phyloP scores from a whole-genome alignment of 495 filamentous ascomycete species.

The Barbatosphaeria neglecta region DNA sequence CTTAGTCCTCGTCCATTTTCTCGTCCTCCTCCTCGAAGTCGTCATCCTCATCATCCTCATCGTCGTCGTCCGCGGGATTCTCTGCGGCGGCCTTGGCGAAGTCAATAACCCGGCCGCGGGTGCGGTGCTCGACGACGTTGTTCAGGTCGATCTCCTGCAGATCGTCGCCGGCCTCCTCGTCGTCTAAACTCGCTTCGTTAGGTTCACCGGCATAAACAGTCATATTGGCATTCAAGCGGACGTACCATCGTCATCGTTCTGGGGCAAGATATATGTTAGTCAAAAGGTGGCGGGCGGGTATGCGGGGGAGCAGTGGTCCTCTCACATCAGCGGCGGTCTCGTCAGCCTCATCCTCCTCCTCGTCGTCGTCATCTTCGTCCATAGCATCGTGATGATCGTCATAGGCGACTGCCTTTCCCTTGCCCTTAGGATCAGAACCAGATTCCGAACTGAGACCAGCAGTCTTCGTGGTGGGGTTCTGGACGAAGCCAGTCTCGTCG shows the following conservation, averaged over 20 bases:
- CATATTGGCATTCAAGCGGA: background rate
- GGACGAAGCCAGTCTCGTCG: slow-evolving; percentile 17
- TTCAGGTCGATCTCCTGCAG: slow-evolving; percentile 79
- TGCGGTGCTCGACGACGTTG: slow-evolving; percentile 89
- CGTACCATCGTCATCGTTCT: slow-evolving; percentile 33
- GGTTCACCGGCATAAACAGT: background rate
- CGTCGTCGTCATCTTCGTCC: slow-evolving; percentile 57
- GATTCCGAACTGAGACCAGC: slow-evolving; percentile 9
- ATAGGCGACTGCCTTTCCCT: slow-evolving; percentile 47
- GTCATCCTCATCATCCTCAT: slow-evolving; percentile 72
- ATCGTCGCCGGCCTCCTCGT: slow-evolving; percentile 67
- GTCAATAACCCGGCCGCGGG: slow-evolving; percentile 73
- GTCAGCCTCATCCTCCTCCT: slow-evolving; percentile 50
- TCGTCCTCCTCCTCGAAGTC: slow-evolving; percentile 32
- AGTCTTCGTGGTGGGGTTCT: slow-evolving; percentile 19
- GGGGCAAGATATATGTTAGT: slow-evolving; percentile 10
- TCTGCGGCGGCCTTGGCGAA: slow-evolving; percentile 68
- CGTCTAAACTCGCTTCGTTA: slow-evolving; percentile 32
- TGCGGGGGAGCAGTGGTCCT: background rate
- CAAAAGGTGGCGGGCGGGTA: background rate
- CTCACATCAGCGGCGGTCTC: slow-evolving; percentile 53
- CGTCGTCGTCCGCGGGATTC: slow-evolving; percentile 57
- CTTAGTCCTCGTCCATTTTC: slow-evolving; percentile 38
- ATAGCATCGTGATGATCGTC: slow-evolving; percentile 45
- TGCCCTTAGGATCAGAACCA: slow-evolving; percentile 15